Evolutionary conservation across 2,329 filamentous ascomycete species (phyloP).

Genomic region (Rhynchosporium secalis): DNA sequence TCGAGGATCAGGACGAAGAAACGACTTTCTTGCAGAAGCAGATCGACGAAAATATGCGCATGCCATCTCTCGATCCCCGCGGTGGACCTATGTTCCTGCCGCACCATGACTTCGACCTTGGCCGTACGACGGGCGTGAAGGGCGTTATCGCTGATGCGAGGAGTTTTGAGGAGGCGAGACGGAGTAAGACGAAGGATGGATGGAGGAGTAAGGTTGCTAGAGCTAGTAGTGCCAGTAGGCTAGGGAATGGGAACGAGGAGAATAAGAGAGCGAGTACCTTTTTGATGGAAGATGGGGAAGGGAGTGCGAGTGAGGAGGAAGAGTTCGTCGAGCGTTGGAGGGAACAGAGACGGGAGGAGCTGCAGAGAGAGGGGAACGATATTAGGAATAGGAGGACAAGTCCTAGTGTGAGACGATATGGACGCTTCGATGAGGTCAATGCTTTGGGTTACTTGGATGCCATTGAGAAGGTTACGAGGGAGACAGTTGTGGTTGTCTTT

Average conservation of each 20-base stretch:
- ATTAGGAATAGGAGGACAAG: slow-evolving; percentile 68
- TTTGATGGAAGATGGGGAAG: slow-evolving; percentile 34
- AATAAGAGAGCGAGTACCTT: slow-evolving; percentile 32
- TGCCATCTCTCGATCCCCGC: slow-evolving; percentile 57
- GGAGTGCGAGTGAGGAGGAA: slow-evolving; percentile 57
- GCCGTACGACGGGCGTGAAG: slow-evolving; percentile 78
- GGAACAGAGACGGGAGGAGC: slow-evolving; percentile 73
- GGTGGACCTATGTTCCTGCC: slow-evolving; percentile 54
- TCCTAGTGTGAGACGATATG: slow-evolving; percentile 76
- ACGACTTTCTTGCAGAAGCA: slow-evolving; percentile 40
- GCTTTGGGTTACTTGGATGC: slow-evolving; percentile 92
- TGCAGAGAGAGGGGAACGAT: slow-evolving; percentile 62
- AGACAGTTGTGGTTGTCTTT: slow-evolving; percentile 87
- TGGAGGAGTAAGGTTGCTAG: slow-evolving; percentile 54
- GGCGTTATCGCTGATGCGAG: slow-evolving; percentile 84
- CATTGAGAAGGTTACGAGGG: slow-evolving; percentile 81
- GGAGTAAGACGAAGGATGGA: slow-evolving; percentile 34
- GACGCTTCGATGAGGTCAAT: slow-evolving; percentile 80
- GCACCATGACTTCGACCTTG: slow-evolving; percentile 62
- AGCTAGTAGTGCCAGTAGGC: slow-evolving; percentile 24
- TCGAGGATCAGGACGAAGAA: slow-evolving; percentile 56
- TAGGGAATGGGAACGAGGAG: slow-evolving; percentile 9
- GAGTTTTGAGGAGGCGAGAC: slow-evolving; percentile 69
- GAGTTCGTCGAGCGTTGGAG: slow-evolving; percentile 89
- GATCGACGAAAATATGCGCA: slow-evolving; percentile 66